Evolutionary conservation across 441 rosid genomes (phyloP).

Genomic region (Pelargonium cotyledonis): DNA sequence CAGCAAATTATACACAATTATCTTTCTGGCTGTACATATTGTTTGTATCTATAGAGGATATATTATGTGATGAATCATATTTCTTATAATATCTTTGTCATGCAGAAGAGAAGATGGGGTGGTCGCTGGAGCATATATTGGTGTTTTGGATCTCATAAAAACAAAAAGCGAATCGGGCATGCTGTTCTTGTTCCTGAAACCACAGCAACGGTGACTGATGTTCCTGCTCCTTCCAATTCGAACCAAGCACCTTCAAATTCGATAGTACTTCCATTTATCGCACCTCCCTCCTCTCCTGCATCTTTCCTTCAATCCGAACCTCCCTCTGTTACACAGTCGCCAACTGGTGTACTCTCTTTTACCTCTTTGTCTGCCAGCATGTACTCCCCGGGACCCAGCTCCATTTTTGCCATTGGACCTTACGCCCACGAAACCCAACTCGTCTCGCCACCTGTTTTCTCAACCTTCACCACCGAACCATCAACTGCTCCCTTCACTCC

Average conservation of each 20-base stretch:
- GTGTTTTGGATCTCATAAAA: conserved; percentile 69
- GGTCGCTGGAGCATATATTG: conserved; percentile 48
- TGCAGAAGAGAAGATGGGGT: conserved; percentile 74
- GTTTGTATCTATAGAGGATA: neutral
- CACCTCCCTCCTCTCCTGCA: conserved; percentile 96
- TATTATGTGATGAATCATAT: neutral
- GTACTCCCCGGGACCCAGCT: conserved; percentile 70
- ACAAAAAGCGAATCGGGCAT: conserved; percentile 59
- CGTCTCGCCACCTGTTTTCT: conserved; percentile 89
- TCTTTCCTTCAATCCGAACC: conserved; percentile 91
- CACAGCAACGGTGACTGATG: conserved; percentile 28
- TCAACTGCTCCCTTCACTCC: conserved; percentile 94
- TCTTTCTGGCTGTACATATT: too few species aligned
- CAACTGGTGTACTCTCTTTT: conserved; percentile 52
- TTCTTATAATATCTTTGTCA: conserved; percentile 11
- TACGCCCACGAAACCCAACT: conserved; percentile 87
- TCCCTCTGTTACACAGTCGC: conserved; percentile 77
- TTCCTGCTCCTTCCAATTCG: conserved; percentile 31
- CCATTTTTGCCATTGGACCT: conserved; percentile 90
- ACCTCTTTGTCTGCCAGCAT: conserved; percentile 55
- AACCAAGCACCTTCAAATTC: conserved; percentile 31
- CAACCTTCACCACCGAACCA: conserved; percentile 86
- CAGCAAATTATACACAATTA: too few species aligned
- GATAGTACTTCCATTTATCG: conserved; percentile 60
- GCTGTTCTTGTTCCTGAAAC: conserved; percentile 57